A percentile compares a stretch with the other conserved stretches of the same genome.
Evolutionary conservation across 305 asterid genomes (phyloP).

Genomic region (Stenogyne calaminthoides): DNA sequence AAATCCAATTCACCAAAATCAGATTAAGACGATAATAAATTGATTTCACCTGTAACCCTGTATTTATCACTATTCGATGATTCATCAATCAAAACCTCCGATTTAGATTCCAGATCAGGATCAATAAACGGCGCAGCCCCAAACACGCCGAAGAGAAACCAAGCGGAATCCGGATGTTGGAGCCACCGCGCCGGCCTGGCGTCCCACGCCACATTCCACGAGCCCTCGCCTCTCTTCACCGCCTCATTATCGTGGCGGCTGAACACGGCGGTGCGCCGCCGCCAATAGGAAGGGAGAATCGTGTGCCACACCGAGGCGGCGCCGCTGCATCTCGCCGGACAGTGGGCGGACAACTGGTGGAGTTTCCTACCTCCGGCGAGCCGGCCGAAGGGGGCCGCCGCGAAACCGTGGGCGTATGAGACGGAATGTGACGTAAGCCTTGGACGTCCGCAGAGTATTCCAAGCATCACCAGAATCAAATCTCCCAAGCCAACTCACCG

Average conservation of each 20-base stretch:
- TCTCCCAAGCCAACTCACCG: neutral
- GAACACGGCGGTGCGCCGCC: slow-evolving; percentile 39
- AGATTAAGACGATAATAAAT: neutral
- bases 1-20: neutral
- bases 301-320: slow-evolving; percentile 82
- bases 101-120: slow-evolving; percentile 34
- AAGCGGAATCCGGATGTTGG: slow-evolving; percentile 73
- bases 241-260: slow-evolving; percentile 47
- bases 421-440: slow-evolving; percentile 46
- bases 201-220: slow-evolving; percentile 96
- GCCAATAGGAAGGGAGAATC: slow-evolving; percentile 53
- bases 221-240: slow-evolving; percentile 63
- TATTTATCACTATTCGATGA: slow-evolving; percentile 36
- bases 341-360: slow-evolving; percentile 27
- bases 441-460: slow-evolving; percentile 70
- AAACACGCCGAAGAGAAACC: slow-evolving; percentile 74
- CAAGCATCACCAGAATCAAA: slow-evolving; percentile 71
- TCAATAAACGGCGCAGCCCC: slow-evolving; percentile 45
- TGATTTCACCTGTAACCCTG: slow-evolving; percentile 54
- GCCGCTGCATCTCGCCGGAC: slow-evolving; percentile 30
- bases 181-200: slow-evolving; percentile 93
- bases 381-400: slow-evolving; percentile 52
- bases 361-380: slow-evolving; percentile 32
- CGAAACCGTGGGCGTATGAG: slow-evolving; percentile 41
- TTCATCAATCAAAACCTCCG: slow-evolving; percentile 30